phyloP scores from a whole-genome alignment of 1,139 yeast genomes.

The Saccharomyces pastorianus region DNA sequence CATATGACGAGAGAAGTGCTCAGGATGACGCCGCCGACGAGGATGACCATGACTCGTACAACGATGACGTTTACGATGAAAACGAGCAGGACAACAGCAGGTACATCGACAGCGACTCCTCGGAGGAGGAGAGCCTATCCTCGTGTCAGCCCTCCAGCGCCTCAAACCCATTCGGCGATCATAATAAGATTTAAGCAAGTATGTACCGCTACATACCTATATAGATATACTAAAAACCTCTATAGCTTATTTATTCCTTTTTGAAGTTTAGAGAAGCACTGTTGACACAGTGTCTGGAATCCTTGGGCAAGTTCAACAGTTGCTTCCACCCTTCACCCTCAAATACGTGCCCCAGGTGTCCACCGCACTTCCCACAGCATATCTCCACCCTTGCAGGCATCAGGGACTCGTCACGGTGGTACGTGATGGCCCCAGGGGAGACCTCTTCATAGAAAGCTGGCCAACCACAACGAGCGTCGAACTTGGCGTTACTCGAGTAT shows the following conservation, averaged over 20 bases:
- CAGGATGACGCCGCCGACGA: constrained; percentile 31
- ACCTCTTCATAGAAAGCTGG: constrained; percentile 90
- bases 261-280: constrained; percentile 68
- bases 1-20: constrained; percentile 55
- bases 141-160: constrained; percentile 10
- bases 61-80: constrained; percentile 5
- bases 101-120: background rate
- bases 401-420: constrained; percentile 48
- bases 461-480: constrained; percentile 94
- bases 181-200: constrained; percentile 13
- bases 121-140: constrained; percentile 4
- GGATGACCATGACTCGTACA: constrained; percentile 13
- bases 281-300: constrained; percentile 91
- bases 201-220: background rate
- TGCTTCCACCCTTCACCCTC: constrained; percentile 86
- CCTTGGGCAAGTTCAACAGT: constrained; percentile 50
- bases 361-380: constrained; percentile 82
- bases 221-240: background rate
- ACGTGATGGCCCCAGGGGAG: constrained; percentile 58
- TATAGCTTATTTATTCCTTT: constrained; percentile 15
- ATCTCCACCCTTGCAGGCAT: constrained; percentile 87
- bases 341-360: constrained; percentile 92
- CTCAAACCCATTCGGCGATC: constrained; percentile 26
- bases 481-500: constrained; percentile 72
- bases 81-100: constrained; percentile 6